Evolutionary conservation across 2,329 filamentous ascomycete genomes (phyloP).

Genomic region (Malbranchea zuffiana): DNA sequence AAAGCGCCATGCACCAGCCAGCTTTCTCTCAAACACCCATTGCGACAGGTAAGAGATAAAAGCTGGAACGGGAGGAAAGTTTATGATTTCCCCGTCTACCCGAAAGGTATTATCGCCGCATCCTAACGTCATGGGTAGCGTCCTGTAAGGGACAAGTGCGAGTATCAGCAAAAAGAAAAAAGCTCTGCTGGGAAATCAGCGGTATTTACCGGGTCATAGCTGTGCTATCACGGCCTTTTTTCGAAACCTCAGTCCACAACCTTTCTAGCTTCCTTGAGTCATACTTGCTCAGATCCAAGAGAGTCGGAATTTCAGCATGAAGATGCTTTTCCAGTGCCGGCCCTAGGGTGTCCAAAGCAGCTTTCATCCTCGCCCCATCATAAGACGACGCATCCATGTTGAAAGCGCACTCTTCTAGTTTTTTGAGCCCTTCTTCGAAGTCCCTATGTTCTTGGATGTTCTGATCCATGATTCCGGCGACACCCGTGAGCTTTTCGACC

Average conservation of each 20-base stretch:
- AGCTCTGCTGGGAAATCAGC: not conserved
- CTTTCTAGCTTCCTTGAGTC: constrained; percentile 16
- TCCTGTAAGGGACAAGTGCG: constrained; percentile 11
- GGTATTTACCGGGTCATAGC: constrained; percentile 9
- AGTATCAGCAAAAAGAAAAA: not conserved
- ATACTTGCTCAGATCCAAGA: constrained; percentile 15
- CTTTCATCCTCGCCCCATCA: constrained; percentile 15
- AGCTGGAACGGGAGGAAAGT: constrained; percentile 8
- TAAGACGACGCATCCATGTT: constrained; percentile 15
- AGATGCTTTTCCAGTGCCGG: constrained; percentile 19
- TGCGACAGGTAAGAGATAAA: constrained; percentile 9
- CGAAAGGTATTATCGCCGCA: constrained; percentile 18
- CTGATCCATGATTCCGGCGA: constrained; percentile 22
- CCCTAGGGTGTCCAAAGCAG: constrained; percentile 17
- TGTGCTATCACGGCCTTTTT: constrained; percentile 13
- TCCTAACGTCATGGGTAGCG: constrained; percentile 15
- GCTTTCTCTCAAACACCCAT: constrained; percentile 9
- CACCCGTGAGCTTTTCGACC: constrained; percentile 20
- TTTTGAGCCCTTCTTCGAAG: constrained; percentile 16
- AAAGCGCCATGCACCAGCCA: constrained; percentile 11
- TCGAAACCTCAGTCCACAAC: constrained; percentile 13
- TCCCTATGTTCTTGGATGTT: constrained; percentile 25
- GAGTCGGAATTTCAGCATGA: constrained; percentile 18
- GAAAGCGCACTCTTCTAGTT: constrained; percentile 17
- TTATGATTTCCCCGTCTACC: constrained; percentile 11